Conservation (phyloP, 2,329 filamentous ascomycete genomes). For the Epichloe amarillans region DNA sequence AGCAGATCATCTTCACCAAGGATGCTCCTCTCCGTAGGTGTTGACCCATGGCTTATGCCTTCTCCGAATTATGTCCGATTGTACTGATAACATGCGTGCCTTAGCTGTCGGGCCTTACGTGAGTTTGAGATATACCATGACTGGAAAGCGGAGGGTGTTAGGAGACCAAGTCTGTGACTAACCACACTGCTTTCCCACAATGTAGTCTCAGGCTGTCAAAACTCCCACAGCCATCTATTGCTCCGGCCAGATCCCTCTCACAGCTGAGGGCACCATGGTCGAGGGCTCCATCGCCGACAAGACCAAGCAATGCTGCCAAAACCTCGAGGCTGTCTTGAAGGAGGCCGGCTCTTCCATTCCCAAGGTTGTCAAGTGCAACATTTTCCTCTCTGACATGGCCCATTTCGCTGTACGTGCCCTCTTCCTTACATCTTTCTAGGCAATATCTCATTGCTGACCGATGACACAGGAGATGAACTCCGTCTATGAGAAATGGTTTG, state of each 20-base stretch:
- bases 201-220: slow-evolving; percentile 52
- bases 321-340: slow-evolving; percentile 70
- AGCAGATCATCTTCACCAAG: slow-evolving; percentile 41
- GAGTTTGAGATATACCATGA: slow-evolving; percentile 17
- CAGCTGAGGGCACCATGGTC: slow-evolving; percentile 40
- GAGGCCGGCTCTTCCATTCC: slow-evolving; percentile 66
- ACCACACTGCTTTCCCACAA: not conserved
- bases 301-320: slow-evolving; percentile 53
- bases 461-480: slow-evolving; percentile 56
- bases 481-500: slow-evolving; percentile 73
- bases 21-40: slow-evolving; percentile 45
- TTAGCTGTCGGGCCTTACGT: slow-evolving; percentile 52
- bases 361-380: slow-evolving; percentile 80
- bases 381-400: slow-evolving; percentile 86
- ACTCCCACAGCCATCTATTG: slow-evolving; percentile 52
- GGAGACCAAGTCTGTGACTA: not conserved
- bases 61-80: not conserved
- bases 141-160: too few species aligned
- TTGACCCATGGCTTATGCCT: too few species aligned
- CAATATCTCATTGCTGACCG: not conserved
- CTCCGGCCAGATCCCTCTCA: slow-evolving; percentile 61
- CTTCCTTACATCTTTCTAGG: too few species aligned
- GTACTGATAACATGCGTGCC: not conserved
- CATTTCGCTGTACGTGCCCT: slow-evolving; percentile 53
- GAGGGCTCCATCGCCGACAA: slow-evolving; percentile 50